A percentile compares a stretch with the other conserved stretches of the same genome.
phyloP scores from a whole-genome alignment of 2,329 filamentous ascomycete genomes.

The Neofusicoccum kwambonambiense region DNA sequence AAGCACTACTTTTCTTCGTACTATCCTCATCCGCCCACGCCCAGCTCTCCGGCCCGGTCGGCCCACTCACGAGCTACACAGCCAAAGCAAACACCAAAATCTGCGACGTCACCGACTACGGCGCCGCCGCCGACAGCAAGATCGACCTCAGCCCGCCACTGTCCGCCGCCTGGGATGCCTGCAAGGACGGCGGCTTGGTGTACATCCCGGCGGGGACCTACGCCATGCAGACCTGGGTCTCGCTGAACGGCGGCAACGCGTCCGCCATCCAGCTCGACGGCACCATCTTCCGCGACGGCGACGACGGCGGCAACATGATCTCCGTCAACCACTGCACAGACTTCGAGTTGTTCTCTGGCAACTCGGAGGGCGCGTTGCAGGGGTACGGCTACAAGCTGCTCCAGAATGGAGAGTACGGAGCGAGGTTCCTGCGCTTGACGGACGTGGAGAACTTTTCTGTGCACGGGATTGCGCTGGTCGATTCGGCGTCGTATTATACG shows the following conservation, averaged over 20 bases:
- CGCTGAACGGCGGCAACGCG: background rate
- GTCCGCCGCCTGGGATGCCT: background rate
- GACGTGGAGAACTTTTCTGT: background rate
- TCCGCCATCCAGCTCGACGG: constrained; percentile 2
- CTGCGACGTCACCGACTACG: background rate
- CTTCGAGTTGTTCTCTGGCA: background rate
- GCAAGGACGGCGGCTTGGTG: background rate
- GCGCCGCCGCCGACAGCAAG: background rate
- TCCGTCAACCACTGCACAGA: background rate
- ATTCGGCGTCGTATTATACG: constrained; percentile 22
- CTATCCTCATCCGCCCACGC: background rate
- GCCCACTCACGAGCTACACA: background rate
- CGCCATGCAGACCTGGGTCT: background rate
- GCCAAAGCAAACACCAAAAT: background rate
- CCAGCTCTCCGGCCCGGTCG: background rate
- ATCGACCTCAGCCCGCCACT: background rate
- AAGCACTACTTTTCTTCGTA: no score
- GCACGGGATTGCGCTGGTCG: background rate
- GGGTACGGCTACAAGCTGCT: constrained; percentile 7
- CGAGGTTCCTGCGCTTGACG: background rate
- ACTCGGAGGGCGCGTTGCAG: background rate
- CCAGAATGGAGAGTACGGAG: background rate
- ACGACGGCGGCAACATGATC: constrained; percentile 3
- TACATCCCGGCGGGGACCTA: background rate
- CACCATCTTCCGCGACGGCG: background rate